Conservation (phyloP, 306 rosid species). For the Cucumis hystrix region DNA sequence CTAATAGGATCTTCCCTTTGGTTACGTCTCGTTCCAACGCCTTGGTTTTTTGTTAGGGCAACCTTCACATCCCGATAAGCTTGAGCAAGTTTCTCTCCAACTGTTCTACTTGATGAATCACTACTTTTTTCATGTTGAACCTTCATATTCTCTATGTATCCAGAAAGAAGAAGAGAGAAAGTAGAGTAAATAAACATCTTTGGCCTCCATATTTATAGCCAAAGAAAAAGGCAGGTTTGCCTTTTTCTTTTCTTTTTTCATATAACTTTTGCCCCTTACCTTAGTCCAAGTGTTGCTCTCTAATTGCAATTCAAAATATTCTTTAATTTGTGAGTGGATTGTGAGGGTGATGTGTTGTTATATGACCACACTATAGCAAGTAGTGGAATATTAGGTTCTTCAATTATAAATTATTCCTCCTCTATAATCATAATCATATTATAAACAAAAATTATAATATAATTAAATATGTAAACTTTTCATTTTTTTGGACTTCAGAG, state of each 20-base stretch:
- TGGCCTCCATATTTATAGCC: conserved; percentile 1
- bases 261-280: not conserved
- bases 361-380: not conserved
- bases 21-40: conserved; percentile 17
- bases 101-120: conserved; percentile 14
- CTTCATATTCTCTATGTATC: conserved; percentile 9
- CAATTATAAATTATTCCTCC: not conserved
- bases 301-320: not conserved
- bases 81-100: conserved; percentile 15
- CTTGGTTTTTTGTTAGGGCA: not conserved
- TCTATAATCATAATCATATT: not conserved
- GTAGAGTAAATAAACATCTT: not conserved
- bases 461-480: not conserved
- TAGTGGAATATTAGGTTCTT: not conserved
- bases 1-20: conserved; percentile 36
- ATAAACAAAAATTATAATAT: not conserved
- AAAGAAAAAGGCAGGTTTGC: not conserved
- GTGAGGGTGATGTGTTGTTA: not conserved
- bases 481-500: not conserved
- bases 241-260: not conserved
- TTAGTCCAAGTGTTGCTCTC: not conserved
- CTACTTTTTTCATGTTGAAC: conserved; percentile 8
- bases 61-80: conserved; percentile 14
- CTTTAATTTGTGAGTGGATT: not conserved
- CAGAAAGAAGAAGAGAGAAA: not conserved